Evolutionary conservation across 2,329 filamentous ascomycete species (phyloP), one percentile per base, ranked within the genome.

Genomic region (Fusarium acutatum): DNA sequence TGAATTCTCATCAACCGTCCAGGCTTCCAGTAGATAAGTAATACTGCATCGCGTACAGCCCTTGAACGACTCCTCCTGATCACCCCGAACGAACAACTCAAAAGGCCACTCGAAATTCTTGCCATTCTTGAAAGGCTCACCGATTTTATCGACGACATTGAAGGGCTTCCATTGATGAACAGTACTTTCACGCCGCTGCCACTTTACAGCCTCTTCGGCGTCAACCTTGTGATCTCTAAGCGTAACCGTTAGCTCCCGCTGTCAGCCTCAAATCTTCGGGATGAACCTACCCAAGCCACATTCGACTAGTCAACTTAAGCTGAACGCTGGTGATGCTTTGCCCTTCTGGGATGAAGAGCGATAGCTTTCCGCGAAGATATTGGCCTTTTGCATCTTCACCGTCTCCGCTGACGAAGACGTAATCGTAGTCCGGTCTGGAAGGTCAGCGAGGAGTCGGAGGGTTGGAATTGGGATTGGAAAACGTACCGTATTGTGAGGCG

Each of bases 241-340:
- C 3, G 7, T 26, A 28, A 11, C 34, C 4, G 6, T 67, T 7
- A 67, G 63, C 8, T 14, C 7, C 20, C 13, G n/a, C 5, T 2
- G 6, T 24, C 8, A 32, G 6, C 18, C 8, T 8, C 10, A 0
- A 10, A 22, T 24, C 1, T 54, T 20, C 9, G 22, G 14, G 2
- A 7, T 8, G 7, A 8, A 20, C 64, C 18, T 43, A 68, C 65
- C 65, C 65, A 28, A 68, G 30, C 65, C 65, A 68, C 56, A 68
- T 68, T 14, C 65, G 32, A 43, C 65, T 54, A 2, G 37, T 63
- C 7, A 68, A 18, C 5, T 68, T 63, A 0, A 68, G 47, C 1
- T 62, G 56, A 10, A 68, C 56, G 3, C 17, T 38, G 12, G 22
- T 13, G 2, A 54, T 13, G 14, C 14, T 26, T 3, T 54, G 26